Conservation (phyloP, 169 alveolate genomes). For the Cryptosporidium viatorum region DNA sequence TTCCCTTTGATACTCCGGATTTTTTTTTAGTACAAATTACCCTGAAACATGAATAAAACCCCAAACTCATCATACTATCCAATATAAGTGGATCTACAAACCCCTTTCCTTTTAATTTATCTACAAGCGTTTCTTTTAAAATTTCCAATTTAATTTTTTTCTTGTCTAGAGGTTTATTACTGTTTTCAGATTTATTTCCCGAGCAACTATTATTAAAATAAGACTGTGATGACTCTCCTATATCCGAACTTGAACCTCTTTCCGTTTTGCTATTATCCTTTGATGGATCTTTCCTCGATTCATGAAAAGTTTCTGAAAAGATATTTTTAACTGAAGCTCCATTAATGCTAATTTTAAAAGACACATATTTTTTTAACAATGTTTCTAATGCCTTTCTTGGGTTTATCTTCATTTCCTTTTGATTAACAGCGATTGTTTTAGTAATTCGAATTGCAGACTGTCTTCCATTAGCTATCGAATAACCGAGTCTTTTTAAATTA, state of each 20-base stretch:
- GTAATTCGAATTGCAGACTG: constrained; percentile 49
- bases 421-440: constrained; percentile 62
- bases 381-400: constrained; percentile 14
- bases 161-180: not conserved
- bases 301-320: constrained; percentile 39
- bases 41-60: constrained; percentile 62
- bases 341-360: constrained; percentile 26
- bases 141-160: not conserved
- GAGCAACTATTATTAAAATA: not conserved
- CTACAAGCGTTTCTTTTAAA: constrained; percentile 16
- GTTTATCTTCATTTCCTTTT: constrained; percentile 59
- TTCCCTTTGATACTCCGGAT: not conserved
- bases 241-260: not conserved
- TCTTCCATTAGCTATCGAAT: constrained; percentile 26
- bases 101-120: constrained; percentile 40
- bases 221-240: not conserved
- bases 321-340: constrained; percentile 30
- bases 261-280: not conserved
- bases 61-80: constrained; percentile 56
- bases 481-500: constrained; percentile 38
- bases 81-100: constrained; percentile 57
- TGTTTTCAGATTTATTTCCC: not conserved
- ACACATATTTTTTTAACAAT: constrained; percentile 21
- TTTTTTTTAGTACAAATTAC: constrained; percentile 32
- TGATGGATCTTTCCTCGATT: not conserved